A percentile compares a stretch with the other conserved stretches of the same genome.
Evolutionary conservation across 2,329 filamentous ascomycete species (phyloP).

Genomic region (Calonectria naviculata): DNA sequence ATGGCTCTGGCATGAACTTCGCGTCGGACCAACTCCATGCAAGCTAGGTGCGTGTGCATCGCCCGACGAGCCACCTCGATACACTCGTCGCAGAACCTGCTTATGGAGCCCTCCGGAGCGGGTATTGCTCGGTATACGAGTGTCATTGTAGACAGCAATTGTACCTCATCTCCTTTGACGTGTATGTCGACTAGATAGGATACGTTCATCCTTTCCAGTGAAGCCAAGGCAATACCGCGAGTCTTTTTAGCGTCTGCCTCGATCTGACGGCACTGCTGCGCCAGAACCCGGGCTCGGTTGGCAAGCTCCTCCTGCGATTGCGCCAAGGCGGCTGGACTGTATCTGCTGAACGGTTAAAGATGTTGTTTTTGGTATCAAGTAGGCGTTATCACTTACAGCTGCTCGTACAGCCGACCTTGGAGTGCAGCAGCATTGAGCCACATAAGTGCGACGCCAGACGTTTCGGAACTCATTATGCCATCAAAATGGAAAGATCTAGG

Average conservation of each 20-base stretch:
- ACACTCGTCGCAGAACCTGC: slow-evolving; percentile 61
- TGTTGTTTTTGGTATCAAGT: neutral
- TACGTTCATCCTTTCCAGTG: slow-evolving; percentile 51
- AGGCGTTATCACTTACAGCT: slow-evolving; percentile 45
- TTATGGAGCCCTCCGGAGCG: slow-evolving; percentile 52
- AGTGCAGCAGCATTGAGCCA: slow-evolving; percentile 69
- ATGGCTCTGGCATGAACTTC: slow-evolving; percentile 55
- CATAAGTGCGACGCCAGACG: slow-evolving; percentile 55
- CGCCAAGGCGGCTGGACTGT: slow-evolving; percentile 60
- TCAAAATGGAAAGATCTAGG: slow-evolving; percentile 56
- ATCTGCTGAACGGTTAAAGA: slow-evolving; percentile 47
- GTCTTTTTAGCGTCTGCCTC: slow-evolving; percentile 50
- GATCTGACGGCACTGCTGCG: slow-evolving; percentile 50
- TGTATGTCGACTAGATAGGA: slow-evolving; percentile 56
- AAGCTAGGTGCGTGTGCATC: slow-evolving; percentile 57
- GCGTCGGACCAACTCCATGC: slow-evolving; percentile 55
- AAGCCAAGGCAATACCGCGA: slow-evolving; percentile 48
- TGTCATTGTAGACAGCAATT: slow-evolving; percentile 59
- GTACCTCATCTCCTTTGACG: slow-evolving; percentile 59
- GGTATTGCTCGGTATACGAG: slow-evolving; percentile 65
- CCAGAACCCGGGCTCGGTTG: slow-evolving; percentile 51
- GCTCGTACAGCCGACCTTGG: slow-evolving; percentile 69
- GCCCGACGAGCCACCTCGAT: slow-evolving; percentile 62
- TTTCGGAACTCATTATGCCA: slow-evolving; percentile 46
- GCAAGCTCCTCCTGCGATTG: slow-evolving; percentile 53